phyloP scores from a whole-genome alignment of 371 early-diverging fungal species.

The Haplosporangium sp. region DNA sequence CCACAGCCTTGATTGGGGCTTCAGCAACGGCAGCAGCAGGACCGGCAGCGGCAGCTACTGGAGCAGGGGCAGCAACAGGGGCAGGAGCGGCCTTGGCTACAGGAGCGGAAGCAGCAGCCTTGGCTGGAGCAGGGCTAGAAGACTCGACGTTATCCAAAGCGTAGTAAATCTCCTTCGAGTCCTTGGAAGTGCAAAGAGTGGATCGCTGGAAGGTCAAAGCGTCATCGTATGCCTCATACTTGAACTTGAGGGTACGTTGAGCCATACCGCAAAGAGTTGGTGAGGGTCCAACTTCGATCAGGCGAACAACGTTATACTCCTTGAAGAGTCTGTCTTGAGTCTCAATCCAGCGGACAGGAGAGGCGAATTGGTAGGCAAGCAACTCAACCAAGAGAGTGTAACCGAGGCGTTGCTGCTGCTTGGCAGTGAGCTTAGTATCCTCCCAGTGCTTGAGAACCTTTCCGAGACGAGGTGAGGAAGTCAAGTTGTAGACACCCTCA shows the following conservation, averaged over 20 bases:
- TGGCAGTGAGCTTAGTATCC: conserved; percentile 76
- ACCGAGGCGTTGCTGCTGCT: conserved; percentile 88
- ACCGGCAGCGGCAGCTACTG: conserved; percentile 66
- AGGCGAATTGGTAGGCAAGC: conserved; percentile 94
- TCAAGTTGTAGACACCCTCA: conserved; percentile 77
- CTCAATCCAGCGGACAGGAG: conserved; percentile 97
- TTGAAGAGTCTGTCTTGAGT: conserved; percentile 95
- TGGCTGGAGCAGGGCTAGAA: conserved; percentile 57
- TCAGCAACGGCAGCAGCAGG: conserved; percentile 72
- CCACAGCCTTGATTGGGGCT: conserved; percentile 81
- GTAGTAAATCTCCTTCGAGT: conserved; percentile 94
- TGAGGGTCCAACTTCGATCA: conserved; percentile 94
- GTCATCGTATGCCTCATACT: conserved; percentile 96
- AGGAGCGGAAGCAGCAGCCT: conserved; percentile 61
- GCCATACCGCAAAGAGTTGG: conserved; percentile 95
- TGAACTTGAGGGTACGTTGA: conserved; percentile 93
- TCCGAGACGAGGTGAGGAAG: conserved; percentile 78
- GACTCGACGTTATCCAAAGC: conserved; percentile 79
- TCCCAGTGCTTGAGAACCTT: conserved; percentile 90
- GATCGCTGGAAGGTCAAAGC: conserved; percentile 91
- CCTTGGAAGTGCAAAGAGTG: conserved; percentile 87
- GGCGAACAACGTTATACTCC: conserved; percentile 82
- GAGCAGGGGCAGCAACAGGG: conserved; percentile 63
- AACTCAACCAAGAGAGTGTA: conserved; percentile 91
- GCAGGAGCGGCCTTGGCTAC: conserved; percentile 61